Conservation (phyloP, 306 rosid species). For the Oemleria cerasiformis region DNA sequence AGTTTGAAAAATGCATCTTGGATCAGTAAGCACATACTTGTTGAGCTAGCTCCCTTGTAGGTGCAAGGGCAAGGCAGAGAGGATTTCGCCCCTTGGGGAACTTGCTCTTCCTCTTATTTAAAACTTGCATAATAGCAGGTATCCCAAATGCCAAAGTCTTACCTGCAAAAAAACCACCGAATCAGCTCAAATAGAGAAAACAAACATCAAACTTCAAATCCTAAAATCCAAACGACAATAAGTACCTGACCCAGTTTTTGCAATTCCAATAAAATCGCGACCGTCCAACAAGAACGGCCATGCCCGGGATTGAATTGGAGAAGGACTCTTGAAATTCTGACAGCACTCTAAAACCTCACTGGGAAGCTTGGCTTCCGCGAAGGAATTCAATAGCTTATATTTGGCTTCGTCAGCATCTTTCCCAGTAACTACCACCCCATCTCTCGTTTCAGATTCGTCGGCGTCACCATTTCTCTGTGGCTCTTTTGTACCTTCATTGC, state of each 20-base stretch:
- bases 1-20: slow-evolving; percentile 2
- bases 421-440: slow-evolving; percentile 64
- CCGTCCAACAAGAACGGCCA: slow-evolving; percentile 91
- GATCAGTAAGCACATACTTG: slow-evolving; percentile 56
- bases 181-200: slow-evolving; percentile 3
- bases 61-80: slow-evolving; percentile 83
- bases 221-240: neutral
- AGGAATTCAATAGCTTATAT: slow-evolving; percentile 48
- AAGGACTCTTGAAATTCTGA: slow-evolving; percentile 68
- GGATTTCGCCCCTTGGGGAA: slow-evolving; percentile 64
- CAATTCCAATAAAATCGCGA: slow-evolving; percentile 93
- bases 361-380: slow-evolving; percentile 59
- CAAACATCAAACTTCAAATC: neutral
- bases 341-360: slow-evolving; percentile 76
- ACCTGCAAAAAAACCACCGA: slow-evolving; percentile 38
- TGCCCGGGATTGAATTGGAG: slow-evolving; percentile 83
- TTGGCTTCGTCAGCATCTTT: slow-evolving; percentile 47
- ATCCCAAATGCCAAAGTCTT: slow-evolving; percentile 92
- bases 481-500: slow-evolving; percentile 15
- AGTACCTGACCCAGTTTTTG: slow-evolving; percentile 93
- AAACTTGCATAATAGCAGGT: slow-evolving; percentile 80
- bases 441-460: slow-evolving; percentile 32
- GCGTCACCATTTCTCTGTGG: slow-evolving; percentile 3
- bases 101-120: slow-evolving; percentile 60
- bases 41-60: slow-evolving; percentile 95